Percentiles rank a stretch among this genome's conserved stretches.
These are phyloP conservation scores for Camellia japonica DNA, from an alignment of 148 eudicot genomes.

Conservation along the genomic window DNA sequence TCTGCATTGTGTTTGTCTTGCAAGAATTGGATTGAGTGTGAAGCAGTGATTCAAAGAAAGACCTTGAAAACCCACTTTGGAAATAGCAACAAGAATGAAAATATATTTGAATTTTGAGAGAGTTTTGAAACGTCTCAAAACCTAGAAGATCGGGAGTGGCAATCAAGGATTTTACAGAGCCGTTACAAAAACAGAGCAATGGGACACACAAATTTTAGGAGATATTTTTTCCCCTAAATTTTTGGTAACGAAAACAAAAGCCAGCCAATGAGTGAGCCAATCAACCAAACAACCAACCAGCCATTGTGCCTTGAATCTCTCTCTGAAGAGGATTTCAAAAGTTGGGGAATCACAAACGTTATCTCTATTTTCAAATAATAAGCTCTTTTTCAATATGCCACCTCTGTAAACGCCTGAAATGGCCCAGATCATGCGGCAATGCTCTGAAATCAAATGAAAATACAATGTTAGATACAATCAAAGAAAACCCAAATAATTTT, in stretches of 20 bases:
- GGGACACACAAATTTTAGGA: no score
- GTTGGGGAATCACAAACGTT: not conserved
- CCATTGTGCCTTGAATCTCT: not conserved
- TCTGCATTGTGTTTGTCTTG: constrained; percentile 14
- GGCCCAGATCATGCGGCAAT: no score
- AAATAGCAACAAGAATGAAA: no score
- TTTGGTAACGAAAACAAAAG: not conserved
- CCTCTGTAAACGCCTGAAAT: no score
- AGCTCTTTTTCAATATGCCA: no score
- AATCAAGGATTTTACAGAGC: constrained; percentile 1
- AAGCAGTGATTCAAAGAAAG: not conserved
- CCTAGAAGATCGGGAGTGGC: not conserved
- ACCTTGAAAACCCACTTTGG: not conserved
- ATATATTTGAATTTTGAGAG: not conserved
- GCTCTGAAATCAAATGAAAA: no score
- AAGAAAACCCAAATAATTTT: no score
- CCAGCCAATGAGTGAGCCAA: not conserved
- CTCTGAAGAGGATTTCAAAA: not conserved
- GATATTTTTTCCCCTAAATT: not conserved
- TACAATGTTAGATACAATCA: no score
- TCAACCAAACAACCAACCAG: no score
- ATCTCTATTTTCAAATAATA: not conserved
- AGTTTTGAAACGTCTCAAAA: not conserved
- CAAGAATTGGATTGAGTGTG: not conserved
- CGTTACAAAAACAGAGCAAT: constrained; percentile 4